Conservation (phyloP, 495 filamentous ascomycete species). For the Talaromyces thailandensis region DNA sequence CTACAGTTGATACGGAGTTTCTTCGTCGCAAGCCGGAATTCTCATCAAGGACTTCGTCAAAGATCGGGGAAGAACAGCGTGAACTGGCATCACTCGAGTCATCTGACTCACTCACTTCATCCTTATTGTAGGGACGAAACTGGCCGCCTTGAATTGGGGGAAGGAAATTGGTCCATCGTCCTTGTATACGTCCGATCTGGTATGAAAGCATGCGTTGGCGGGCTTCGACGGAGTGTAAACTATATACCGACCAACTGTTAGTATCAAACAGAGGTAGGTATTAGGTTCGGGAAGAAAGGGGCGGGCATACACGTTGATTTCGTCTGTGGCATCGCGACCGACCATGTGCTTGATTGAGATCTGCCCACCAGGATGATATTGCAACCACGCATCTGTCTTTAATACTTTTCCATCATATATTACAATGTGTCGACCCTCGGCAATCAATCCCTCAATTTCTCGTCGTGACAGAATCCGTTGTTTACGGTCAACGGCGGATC, state of each 20-base stretch:
- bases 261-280: neutral
- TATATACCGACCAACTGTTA: conserved; percentile 19
- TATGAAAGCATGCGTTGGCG: conserved; percentile 68
- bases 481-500: conserved; percentile 24
- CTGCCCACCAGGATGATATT: conserved; percentile 86
- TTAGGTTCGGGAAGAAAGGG: neutral
- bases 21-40: conserved; percentile 23
- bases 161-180: conserved; percentile 78
- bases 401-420: conserved; percentile 75
- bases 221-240: conserved; percentile 77
- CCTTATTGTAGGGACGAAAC: conserved; percentile 52
- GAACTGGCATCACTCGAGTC: conserved; percentile 34
- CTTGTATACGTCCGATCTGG: conserved; percentile 76
- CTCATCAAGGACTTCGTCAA: conserved; percentile 43
- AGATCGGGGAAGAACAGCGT: conserved; percentile 53
- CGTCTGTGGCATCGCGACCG: conserved; percentile 91
- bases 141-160: conserved; percentile 89
- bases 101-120: conserved; percentile 28
- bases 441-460: conserved; percentile 80
- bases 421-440: conserved; percentile 72
- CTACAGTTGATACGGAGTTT: conserved; percentile 19
- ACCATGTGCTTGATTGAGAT: conserved; percentile 94
- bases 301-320: conserved; percentile 70
- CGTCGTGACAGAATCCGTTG: conserved; percentile 54
- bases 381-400: conserved; percentile 79